These are phyloP conservation scores for Oligophagozyma castellii DNA, from an alignment of 1,139 yeast genomes.

Conservation along the genomic window DNA sequence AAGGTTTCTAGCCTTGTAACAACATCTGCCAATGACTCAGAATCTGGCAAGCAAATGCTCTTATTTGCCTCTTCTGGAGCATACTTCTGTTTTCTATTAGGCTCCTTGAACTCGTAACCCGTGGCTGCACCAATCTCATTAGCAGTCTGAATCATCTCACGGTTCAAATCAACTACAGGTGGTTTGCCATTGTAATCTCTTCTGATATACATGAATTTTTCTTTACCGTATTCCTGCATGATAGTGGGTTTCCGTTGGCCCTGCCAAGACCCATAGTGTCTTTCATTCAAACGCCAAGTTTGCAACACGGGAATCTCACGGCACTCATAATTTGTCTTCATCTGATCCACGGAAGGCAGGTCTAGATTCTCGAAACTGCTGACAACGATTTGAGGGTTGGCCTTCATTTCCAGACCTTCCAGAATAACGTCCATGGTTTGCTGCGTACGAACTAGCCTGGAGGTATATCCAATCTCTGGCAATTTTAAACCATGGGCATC, in stretches of 20 bases:
- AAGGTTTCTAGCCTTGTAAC: constrained; percentile 48
- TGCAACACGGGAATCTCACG: constrained; percentile 11
- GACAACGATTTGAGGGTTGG: constrained; percentile 11
- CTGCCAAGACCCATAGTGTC: constrained; percentile 69
- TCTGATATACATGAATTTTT: constrained; percentile 51
- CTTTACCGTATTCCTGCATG: constrained; percentile 38
- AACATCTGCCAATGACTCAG: constrained; percentile 60
- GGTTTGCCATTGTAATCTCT: constrained; percentile 60
- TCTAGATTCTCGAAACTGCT: constrained; percentile 10
- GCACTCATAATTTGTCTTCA: constrained; percentile 1
- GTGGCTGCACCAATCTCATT: constrained; percentile 21
- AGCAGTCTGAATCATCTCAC: constrained; percentile 23
- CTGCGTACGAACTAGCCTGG: constrained; percentile 50
- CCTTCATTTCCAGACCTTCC: constrained; percentile 2
- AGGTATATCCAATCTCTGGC: constrained; percentile 50
- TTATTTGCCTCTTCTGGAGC: constrained; percentile 27
- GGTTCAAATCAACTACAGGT: constrained; percentile 31
- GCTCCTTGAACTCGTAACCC: constrained; percentile 26
- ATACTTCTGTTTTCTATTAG: constrained; percentile 23
- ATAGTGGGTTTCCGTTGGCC: constrained; percentile 50
- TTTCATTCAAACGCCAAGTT: constrained; percentile 63
- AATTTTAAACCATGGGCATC: constrained; percentile 10
- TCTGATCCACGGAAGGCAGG: constrained; percentile 3
- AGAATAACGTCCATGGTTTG: constrained; percentile 49
- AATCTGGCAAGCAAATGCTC: constrained; percentile 36